Base-by-base conservation (phyloP, 225 moss, liverwort and hornwort genomes). In the Sphagnum tenellum region DNA sequence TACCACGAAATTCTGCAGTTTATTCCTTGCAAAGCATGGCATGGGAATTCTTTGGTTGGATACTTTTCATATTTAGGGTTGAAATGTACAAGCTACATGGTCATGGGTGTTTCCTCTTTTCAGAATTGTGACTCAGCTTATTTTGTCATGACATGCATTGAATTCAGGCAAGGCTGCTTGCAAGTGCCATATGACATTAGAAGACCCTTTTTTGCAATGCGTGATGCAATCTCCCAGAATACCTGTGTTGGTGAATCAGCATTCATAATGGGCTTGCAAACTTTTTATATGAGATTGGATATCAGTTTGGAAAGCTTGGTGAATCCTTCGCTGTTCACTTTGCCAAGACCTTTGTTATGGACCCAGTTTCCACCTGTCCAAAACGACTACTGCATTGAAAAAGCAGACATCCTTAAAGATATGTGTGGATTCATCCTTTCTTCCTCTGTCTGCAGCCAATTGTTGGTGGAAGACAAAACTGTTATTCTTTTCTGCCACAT, bases 101-200 rank as follows among this genome's bases (percentile, higher is more conserved):
- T 29, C 29, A 29, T 29, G 29, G 29, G 29, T 29, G 29, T 29
- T 29, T 29, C 29, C 0, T 29, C 29, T 29, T 29, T 29, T 29
- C 29, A 29, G 29, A 29, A 29, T 29, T 29, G 29, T 29, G 1
- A 29, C 29, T 29, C 29, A 29, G 29, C 29, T 29, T 29, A 29
- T 29, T 54, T 56, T 73, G 50, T 13, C 57, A 44, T 61, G 65
- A 48, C n/a, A 10, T 50, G 50, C 63, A 55, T 53, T 50, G 12
- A 45, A 60, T 13, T 65, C 65, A 94, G 94, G 65, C 79, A 89
- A 70, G 90, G 84, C 59, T 94, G 94, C 74, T 76, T 70, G 4
- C 88, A 77, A 9, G 49, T 69, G 60, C 9, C 65, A 0, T 89
- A 90, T 62, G 65, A 78, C 65, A 70, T 75, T 4, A n/a, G 70